phyloP scores from a whole-genome alignment of 768 basidiomycete genomes.

The Serendipita indica region DNA sequence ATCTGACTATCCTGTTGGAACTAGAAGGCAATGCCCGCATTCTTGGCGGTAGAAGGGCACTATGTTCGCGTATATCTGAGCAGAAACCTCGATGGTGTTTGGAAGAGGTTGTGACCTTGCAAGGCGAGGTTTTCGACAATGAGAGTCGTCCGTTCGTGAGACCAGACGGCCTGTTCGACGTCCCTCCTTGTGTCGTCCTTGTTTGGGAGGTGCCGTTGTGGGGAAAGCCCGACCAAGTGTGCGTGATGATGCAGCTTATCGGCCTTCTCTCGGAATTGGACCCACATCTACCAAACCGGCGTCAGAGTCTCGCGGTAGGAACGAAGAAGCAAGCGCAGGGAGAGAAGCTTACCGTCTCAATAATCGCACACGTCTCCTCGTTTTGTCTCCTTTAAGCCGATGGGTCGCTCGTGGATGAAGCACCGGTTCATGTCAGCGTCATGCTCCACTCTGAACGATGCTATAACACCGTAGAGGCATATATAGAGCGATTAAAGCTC shows the following conservation, averaged over 20 bases:
- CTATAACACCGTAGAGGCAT: constrained; percentile 62
- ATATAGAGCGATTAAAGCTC: too few species aligned
- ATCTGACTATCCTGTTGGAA: constrained; percentile 71
- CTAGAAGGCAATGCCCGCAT: constrained; percentile 90
- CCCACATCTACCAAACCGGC: constrained; percentile 21
- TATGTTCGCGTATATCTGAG: constrained; percentile 67
- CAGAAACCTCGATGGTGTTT: constrained; percentile 23
- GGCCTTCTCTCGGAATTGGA: constrained; percentile 73
- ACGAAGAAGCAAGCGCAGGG: constrained; percentile 10
- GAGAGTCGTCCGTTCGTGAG: constrained; percentile 70
- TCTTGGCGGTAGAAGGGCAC: constrained; percentile 46
- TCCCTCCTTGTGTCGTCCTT: constrained; percentile 43
- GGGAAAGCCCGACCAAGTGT: constrained; percentile 28
- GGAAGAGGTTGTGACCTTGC: constrained; percentile 79
- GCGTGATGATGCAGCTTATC: constrained; percentile 41
- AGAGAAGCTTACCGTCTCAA: constrained; percentile 39
- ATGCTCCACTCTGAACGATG: constrained; percentile 66
- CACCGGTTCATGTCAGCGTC: constrained; percentile 72
- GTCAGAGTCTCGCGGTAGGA: background rate
- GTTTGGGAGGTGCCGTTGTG: constrained; percentile 34
- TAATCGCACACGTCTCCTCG: constrained; percentile 61
- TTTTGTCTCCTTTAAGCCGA: constrained; percentile 51
- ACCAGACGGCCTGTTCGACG: constrained; percentile 51
- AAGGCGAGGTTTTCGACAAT: constrained; percentile 89
- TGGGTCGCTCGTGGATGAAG: constrained; percentile 41